Base-by-base conservation (phyloP, 2,329 filamentous ascomycete species). In the Sporothrix pallida region DNA sequence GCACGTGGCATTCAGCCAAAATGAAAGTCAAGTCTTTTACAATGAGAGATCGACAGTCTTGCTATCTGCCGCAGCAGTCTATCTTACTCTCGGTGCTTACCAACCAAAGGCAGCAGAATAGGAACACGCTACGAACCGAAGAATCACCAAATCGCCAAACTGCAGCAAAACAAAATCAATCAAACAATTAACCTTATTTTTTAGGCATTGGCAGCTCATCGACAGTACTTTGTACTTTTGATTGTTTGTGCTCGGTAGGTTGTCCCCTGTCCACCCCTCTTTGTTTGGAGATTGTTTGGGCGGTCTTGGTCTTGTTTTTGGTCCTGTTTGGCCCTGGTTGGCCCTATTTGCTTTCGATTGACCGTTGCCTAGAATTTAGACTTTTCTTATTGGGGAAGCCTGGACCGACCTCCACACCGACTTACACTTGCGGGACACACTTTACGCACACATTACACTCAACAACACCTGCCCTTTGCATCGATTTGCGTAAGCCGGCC, bases 331-430 rank as follows among this genome's bases (percentile, higher is more conserved):
- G 31, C 31, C 31, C 31, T 37, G 31, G 4, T 37, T 37, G 4
- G 31, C 31, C 31, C 31, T 37, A 5, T 37, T 5, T 37, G 31
- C 31, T 37, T 26, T 52, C 58, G 44, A 52, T 72, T 72, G 44
- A 37, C 70, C 60, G 70, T n/a, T 72, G 70, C 70, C 70, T 72
- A 72, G 58, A 72, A 72, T 65, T 72, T 65, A 52, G 70, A 63
- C n/a, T 23, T 37, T 54, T 44, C 17, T 31, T 15, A 46, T 56
- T 42, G 31, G 31, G 17, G 62, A 48, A 67, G 62, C 62, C 62
- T 67, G n/a, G 42, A 20, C 15, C 12, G 1, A 26, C 12, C 62
- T 20, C 62, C 62, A 48, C 62, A 15, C 20, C 42, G 42, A 67
- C 62, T 67, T 48, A 67, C 52, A 44, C 42, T 12, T 42, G 15